phyloP scores from a whole-genome alignment of 176 grass and related monocot species.

The Saccharum spontaneum region DNA sequence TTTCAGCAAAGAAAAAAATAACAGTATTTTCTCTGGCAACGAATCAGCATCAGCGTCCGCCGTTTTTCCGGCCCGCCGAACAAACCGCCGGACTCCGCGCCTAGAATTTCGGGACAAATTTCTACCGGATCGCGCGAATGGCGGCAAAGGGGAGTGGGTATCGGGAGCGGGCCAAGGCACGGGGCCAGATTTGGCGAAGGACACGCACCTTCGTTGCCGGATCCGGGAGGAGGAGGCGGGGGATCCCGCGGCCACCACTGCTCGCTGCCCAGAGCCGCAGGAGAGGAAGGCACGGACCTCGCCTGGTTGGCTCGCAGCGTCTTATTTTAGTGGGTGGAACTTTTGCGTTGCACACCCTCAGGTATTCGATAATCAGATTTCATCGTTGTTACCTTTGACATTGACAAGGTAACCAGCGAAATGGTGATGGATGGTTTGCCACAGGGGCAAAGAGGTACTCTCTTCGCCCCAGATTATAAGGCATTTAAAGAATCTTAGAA shows the following conservation, averaged over 20 bases:
- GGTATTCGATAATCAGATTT: not conserved
- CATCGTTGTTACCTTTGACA: not conserved
- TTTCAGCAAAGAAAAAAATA: too few species aligned
- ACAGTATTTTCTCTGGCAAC: too few species aligned
- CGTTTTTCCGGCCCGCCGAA: too few species aligned
- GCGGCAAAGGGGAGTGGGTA: not conserved
- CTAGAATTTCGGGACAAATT: not conserved
- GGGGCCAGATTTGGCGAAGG: not conserved
- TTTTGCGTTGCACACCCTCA: not conserved
- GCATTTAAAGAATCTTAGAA: too few species aligned
- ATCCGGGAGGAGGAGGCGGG: constrained; percentile 19
- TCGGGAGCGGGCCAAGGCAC: not conserved
- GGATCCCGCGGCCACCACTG: constrained; percentile 11
- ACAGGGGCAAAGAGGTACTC: not conserved
- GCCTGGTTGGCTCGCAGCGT: not conserved
- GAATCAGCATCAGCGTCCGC: too few species aligned
- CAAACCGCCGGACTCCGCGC: not conserved
- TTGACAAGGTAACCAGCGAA: not conserved
- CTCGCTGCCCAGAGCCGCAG: constrained; percentile 26
- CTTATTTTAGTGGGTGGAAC: constrained; percentile 6
- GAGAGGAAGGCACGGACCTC: not conserved
- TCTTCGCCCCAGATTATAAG: too few species aligned
- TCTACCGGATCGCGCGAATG: not conserved
- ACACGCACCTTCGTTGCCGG: constrained; percentile 16
- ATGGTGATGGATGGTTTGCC: not conserved